phyloP scores from a whole-genome alignment of 2,329 filamentous ascomycete genomes.

The Colletotrichum sp. region DNA sequence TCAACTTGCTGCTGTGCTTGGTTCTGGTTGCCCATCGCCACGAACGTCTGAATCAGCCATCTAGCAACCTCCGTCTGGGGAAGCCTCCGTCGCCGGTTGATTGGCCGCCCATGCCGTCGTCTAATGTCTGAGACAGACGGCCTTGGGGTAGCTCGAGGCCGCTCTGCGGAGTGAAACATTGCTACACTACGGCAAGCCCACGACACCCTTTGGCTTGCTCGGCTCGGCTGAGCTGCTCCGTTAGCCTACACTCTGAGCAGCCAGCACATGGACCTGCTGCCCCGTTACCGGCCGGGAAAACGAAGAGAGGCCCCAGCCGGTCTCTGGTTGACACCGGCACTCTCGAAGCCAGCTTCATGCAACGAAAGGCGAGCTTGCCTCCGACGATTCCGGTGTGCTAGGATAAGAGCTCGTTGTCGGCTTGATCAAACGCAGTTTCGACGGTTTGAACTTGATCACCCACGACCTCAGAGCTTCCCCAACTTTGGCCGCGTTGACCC shows the following conservation, averaged over 20 bases:
- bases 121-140: conserved; percentile 11
- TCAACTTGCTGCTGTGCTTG: not conserved
- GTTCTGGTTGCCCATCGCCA: not conserved
- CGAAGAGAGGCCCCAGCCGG: not conserved
- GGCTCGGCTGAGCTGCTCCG: not conserved
- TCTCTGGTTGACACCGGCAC: not conserved
- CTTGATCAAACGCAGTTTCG: not conserved
- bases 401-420: not conserved
- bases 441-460: not conserved
- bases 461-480: not conserved
- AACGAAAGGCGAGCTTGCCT: not conserved
- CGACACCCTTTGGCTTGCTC: not conserved
- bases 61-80: not conserved
- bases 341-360: not conserved
- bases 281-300: not conserved
- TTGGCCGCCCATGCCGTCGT: not conserved
- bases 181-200: not conserved
- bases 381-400: not conserved
- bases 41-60: not conserved
- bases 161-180: conserved; percentile 10
- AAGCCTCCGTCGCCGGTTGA: not conserved
- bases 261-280: not conserved
- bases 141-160: not conserved
- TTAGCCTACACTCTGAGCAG: not conserved
- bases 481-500: not conserved